These are phyloP conservation scores for barrel medic (Medicago truncatula) DNA, from an alignment of 306 rosid genomes.

Conservation along the genomic window MtrunA17r5.0-ANR NC_053048.1:7707501-7708000, in stretches of 20 bases:
- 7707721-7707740: too few species aligned
- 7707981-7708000: too few species aligned
- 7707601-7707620: too few species aligned
- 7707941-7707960: neutral
- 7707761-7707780: too few species aligned
- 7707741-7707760: too few species aligned
- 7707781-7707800: too few species aligned
- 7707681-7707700: too few species aligned
- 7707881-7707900: neutral
- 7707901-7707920: neutral
- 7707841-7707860: neutral
- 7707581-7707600: neutral
- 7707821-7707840: neutral
- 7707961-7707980: too few species aligned
- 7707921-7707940: neutral
- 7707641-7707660: too few species aligned
- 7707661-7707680: too few species aligned
- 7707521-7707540: neutral
- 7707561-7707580: neutral
- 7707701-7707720: too few species aligned
- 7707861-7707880: neutral
- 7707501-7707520: constrained; percentile 68
- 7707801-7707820: neutral
- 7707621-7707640: too few species aligned
- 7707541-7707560: neutral